Base-by-base conservation (phyloP, 805 yeast species). In the Saccharomyces kudriavzevii region DNA sequence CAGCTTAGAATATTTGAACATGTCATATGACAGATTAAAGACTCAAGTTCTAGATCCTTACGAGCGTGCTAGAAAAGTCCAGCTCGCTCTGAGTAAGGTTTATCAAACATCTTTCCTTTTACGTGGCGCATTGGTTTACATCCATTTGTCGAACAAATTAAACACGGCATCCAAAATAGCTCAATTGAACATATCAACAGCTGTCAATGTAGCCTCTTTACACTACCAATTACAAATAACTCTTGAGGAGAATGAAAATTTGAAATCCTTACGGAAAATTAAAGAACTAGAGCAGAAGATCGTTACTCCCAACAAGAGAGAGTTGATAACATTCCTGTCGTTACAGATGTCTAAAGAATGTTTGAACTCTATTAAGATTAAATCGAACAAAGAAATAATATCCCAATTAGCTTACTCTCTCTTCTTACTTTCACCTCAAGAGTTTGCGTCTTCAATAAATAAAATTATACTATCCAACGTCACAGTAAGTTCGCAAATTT, bases 71-170 rank as follows among this genome's bases (percentile, higher is more conserved):
- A 62, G 62, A 27, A 65, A 57, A 51, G 49, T 68, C 26, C 71
- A 67, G 52, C 51, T 54, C n/a, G 68, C 64, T 4, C 56, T 67
- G 28, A 60, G 63, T 54, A 68, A 67, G 50, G 59, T 68, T 25
- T 70, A 68, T 52, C 71, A 68, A 53, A 67, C 71, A 5, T 62
- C 70, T 4, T 64, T 57, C 35, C 49, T 67, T 9, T 52, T 68
- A 48, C 61, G 71, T 50, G 69, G 66, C 47, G 60, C 66, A 4
- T 54, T 67, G 27, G 54, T 66, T 20, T 65, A 61, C 45, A 45
- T 66, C 13, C 69, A 67, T 52, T 53, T 67, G 49, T 54, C 62
- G 1, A 57, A 60, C 22, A 63, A 60, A 52, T 55, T 68, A 14
- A 47, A 26, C 10, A 14, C 46, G 22, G 9, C 22, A 11, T 30